Evolutionary conservation across 352 stramenopile species (phyloP), one percentile per base, ranked within the genome.

Genomic region (Hyaloperonospora brassicae): DNA sequence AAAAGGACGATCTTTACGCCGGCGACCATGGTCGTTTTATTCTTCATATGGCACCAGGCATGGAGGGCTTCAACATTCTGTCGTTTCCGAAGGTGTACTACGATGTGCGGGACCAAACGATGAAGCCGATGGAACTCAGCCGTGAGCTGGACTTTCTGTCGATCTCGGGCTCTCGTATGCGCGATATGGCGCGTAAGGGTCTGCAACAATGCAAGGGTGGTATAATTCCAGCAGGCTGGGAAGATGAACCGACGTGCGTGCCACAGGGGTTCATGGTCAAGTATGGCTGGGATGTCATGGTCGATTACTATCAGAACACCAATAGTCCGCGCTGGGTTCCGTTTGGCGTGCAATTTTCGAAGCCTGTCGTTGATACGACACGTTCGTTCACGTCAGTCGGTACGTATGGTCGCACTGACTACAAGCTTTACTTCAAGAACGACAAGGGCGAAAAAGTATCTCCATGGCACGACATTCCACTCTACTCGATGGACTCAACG

Each of bases 261-360:
- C 96, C 96, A 23, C 95, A 93, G 59, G 95, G 96, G 30, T 99
- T 99, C 61, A 99, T 99, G 96, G 95, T 98, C 51, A 95, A 96
- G 50, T 95, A 93, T 54, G 96, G 96, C 44, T 99, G 96, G 96
- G 89, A 98, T 52, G 96, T 97, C 57, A 97, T 99, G 63, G 97
- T 97, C 45, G 92, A 98, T 61, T 99, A 99, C 66, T 99, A 99
- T 79, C 91, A 96, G 66, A 96, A 98, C 58, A 79, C 96, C 52
- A 80, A 98, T 53, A 89, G 74, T n/a, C 66, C 78, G 17, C 77
- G 74, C 17, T 89, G 81, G 76, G 84, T 89, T 31, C 79, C 76
- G 43, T 93, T 86, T 56, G 70, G 78, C n/a, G 87, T 70, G 25
- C 81, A 86, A 55, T 88, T 88, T 46, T 67, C 70, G 4, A 59